Percentiles rank a stretch among this genome's conserved stretches.
phyloP scores from a whole-genome alignment of 2,329 filamentous ascomycete genomes.

The Diaporthe helianthi region DNA sequence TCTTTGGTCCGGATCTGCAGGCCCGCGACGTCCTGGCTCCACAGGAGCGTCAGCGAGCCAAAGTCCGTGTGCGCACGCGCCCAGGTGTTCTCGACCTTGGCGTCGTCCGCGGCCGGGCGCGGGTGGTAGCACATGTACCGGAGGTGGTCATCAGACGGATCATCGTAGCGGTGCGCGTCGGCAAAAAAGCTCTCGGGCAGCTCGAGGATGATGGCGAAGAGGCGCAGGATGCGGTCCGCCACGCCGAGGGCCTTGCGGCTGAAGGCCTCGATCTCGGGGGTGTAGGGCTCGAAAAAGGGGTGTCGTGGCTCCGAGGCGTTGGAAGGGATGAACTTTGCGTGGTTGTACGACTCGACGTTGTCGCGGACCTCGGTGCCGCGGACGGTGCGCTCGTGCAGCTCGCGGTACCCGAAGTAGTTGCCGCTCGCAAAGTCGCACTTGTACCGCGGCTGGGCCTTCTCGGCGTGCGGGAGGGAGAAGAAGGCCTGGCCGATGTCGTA shows the following conservation, averaged over 20 bases:
- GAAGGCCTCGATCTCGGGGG: conserved; percentile 58
- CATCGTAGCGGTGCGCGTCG: conserved; percentile 57
- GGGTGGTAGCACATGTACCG: conserved; percentile 63
- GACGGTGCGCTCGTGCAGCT: conserved; percentile 45
- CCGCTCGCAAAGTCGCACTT: conserved; percentile 51
- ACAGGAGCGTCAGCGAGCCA: conserved; percentile 59
- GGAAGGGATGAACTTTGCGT: conserved; percentile 56
- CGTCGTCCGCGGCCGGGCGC: conserved; percentile 50
- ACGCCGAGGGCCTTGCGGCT: conserved; percentile 48
- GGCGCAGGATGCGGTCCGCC: conserved; percentile 39
- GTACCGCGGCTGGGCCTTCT: conserved; percentile 55
- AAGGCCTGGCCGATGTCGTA: conserved; percentile 62
- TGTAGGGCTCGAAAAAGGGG: conserved; percentile 48
- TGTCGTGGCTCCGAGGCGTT: conserved; percentile 47
- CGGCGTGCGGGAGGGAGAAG: conserved; percentile 56
- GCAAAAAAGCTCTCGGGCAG: conserved; percentile 61
- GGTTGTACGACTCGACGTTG: conserved; percentile 62
- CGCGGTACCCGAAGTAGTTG: conserved; percentile 57
- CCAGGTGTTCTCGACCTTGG: conserved; percentile 39
- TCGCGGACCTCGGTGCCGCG: conserved; percentile 45
- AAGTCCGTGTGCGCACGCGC: conserved; percentile 56
- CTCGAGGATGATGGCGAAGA: conserved; percentile 57
- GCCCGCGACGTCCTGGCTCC: conserved; percentile 60
- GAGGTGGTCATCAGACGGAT: conserved; percentile 59
- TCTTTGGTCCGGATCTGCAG: conserved; percentile 53